Evolutionary conservation across 2,329 filamentous ascomycete species (phyloP), one percentile per base, ranked within the genome.

Genomic region (Cercospora canescens): DNA sequence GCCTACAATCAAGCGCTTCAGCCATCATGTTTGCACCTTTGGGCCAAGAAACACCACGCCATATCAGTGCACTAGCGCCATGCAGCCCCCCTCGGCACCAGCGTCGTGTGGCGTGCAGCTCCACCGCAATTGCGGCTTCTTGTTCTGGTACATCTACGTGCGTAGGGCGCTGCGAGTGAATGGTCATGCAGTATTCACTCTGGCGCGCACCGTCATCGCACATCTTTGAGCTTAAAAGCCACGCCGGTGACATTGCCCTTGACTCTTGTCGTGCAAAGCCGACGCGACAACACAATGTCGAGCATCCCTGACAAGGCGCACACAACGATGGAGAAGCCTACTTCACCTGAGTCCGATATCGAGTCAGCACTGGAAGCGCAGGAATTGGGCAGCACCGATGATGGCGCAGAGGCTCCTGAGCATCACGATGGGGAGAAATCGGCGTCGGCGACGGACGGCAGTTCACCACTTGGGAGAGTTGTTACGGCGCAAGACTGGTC

Each of bases 401-500:
- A 68, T 50, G 64, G 57, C 18, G 28, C 21, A 50, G 56, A 60
- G 11, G 32, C 11, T 14, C n/a, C 54, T 6, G 54, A 58, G 14
- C 45, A 59, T 9, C 32, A 62, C 82, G 30, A 34, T 66, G 30
- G 65, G 68, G 50, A 68, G 64, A 32, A 35, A 14, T 18, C 28
- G 18, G 9, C 7, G 30, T n/a, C 52, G 2, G 32, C 52, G 28
- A 32, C 45, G 26, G 50, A 28, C 28, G 41, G 24, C 18, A 64
- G 56, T 30, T 50, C 57, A 18, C 52, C 52, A 30, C 28, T 60
- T 26, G 65, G 45, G 5, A 57, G 52, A 57, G 60, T 66, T 4
- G 64, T 52, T 5, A 69, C 69, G 12, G 72, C 68, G 18, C 64
- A 70, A 61, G 73, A 75, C 62, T 75, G 73, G 72, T 64, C 61